Conservation (phyloP, 2,329 filamentous ascomycete species). For the Aureobasidium vineae region DNA sequence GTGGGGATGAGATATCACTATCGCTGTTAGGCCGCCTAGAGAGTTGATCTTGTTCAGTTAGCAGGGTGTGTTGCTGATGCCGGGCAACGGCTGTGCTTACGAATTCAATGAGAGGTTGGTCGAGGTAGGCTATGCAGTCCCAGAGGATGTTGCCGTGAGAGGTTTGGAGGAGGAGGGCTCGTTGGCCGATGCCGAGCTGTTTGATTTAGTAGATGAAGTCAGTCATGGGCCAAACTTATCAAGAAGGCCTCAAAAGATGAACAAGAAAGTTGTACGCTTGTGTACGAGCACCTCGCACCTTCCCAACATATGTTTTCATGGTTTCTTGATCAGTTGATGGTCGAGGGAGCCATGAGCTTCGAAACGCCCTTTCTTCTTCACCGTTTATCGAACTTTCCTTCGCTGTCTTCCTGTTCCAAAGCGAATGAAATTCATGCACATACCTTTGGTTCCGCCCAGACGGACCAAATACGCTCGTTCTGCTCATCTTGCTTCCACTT, state of each 20-base stretch:
- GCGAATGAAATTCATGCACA: not conserved
- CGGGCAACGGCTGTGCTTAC: constrained; percentile 26
- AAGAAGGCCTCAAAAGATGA: not conserved
- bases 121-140: constrained; percentile 72
- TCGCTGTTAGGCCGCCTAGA: constrained; percentile 66
- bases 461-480: constrained; percentile 48
- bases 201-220: not conserved
- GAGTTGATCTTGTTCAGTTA: constrained; percentile 47
- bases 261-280: not conserved
- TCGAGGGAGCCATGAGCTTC: not conserved
- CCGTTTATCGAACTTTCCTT: not conserved
- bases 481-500: constrained; percentile 50
- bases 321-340: not conserved
- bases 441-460: constrained; percentile 46
- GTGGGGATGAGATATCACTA: constrained; percentile 67
- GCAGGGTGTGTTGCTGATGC: not conserved
- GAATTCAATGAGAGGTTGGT: constrained; percentile 59
- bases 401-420: not conserved
- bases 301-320: not conserved
- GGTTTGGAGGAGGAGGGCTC: constrained; percentile 67
- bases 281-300: not conserved
- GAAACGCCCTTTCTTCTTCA: too few species aligned
- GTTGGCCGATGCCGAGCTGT: constrained; percentile 71
- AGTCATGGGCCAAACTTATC: not conserved
- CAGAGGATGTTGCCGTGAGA: constrained; percentile 70